Evolutionary conservation across 2,329 filamentous ascomycete species (phyloP), one percentile per base, ranked within the genome.

Genomic region (Acarospora socialis): DNA sequence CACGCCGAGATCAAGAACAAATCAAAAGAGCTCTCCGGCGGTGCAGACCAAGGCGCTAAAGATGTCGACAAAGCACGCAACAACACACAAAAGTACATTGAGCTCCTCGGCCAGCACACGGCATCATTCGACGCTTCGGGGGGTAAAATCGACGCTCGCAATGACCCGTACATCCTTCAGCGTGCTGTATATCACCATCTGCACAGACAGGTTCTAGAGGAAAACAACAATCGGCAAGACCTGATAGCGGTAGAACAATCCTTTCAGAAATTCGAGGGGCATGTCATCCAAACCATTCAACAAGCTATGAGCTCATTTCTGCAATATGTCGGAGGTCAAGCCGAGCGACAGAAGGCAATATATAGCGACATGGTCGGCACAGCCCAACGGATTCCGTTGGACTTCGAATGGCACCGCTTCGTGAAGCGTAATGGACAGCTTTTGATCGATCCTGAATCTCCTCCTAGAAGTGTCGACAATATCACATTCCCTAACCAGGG

Each of bases 1-100:
- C 86, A 95, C 62, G 77, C 82, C 54, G 90, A 95, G 55, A 90
- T 98, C 65, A 98, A 95, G 69, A 76, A 80, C 61, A 95, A 95
- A 65, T 68, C 73, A 41, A 95, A 95, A 65, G 86, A 94, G 58
- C 69, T 98, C 30, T 68, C 71, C 25, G 68, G 74, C 39, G 86
- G 87, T 6, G 82, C 81, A 14, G 70, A 75, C 39, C 93, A 92
- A 64, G 72, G 77, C 10, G 74, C 81, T 43, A 98, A 95, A 62
- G 74, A 82, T 30, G 84, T 98, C 14, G 83, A 93, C 40, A 94
- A 92, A 63, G 76, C 82, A 6, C 80, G 87, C 38, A 73, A 75
- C 46, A 63, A 61, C 5, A 94, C 87, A 0, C 87, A 98, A 62
- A 94, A 92, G 63, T 83, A 94, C 45, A 92, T 98, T 41, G 87